A percentile compares a stretch with the other conserved stretches of the same genome.
Conservation (phyloP, 2,329 filamentous ascomycete genomes). For the Sporothrix phasma region DNA sequence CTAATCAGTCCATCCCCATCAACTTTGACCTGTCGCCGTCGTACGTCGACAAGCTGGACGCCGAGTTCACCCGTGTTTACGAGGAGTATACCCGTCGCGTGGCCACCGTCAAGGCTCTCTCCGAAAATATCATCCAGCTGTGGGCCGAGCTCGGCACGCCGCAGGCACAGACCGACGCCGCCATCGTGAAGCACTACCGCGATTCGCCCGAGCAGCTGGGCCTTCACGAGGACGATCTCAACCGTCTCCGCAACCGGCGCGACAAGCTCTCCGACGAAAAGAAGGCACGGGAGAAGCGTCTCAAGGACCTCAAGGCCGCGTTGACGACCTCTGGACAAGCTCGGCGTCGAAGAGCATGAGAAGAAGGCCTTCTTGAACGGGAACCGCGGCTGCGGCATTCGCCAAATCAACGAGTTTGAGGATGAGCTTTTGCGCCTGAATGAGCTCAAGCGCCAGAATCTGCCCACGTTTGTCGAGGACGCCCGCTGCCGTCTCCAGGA, state of each 20-base stretch:
- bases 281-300: conserved; percentile 62
- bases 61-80: conserved; percentile 88
- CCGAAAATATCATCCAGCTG: conserved; percentile 80
- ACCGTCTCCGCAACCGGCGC: conserved; percentile 58
- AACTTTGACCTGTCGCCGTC: conserved; percentile 86
- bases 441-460: conserved; percentile 87
- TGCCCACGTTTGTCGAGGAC: conserved; percentile 94
- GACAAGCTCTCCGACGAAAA: conserved; percentile 87
- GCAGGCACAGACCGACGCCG: conserved; percentile 79
- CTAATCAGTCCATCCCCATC: conserved; percentile 65
- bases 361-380: conserved; percentile 74
- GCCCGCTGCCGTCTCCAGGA: conserved; percentile 83
- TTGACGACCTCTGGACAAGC: conserved; percentile 82
- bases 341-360: conserved; percentile 73
- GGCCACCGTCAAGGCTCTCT: conserved; percentile 60
- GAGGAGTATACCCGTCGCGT: conserved; percentile 89
- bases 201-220: conserved; percentile 91
- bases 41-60: conserved; percentile 78
- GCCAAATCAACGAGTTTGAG: conserved; percentile 92
- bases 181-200: conserved; percentile 80
- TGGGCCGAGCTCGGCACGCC: conserved; percentile 95
- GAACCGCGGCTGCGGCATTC: conserved; percentile 82
- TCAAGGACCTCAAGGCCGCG: conserved; percentile 67
- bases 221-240: conserved; percentile 77
- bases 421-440: conserved; percentile 79